Base-by-base conservation (phyloP, 2,329 filamentous ascomycete species). In the Zasmidium angulare region DNA sequence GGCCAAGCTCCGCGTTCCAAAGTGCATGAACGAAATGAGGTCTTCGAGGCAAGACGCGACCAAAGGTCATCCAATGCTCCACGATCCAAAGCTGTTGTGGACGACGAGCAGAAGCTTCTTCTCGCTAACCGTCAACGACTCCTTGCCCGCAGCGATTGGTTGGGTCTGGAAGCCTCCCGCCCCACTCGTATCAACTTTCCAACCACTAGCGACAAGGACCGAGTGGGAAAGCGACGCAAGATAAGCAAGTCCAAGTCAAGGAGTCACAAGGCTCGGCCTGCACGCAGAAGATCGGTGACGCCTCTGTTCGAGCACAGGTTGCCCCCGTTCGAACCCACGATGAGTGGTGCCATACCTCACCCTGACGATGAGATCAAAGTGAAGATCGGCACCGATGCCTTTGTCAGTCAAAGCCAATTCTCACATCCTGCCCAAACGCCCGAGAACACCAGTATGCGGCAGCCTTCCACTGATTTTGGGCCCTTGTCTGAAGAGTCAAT, bases 351-450 rank as follows among this genome's bases (percentile, higher is more conserved):
- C 7, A 47, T 69, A 10, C 46, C 55, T 20, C 14, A 24, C 23
- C 46, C 55, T 20, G n/a, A 24, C 23, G 58, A 68, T 9, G 62
- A 68, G 2, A 65, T 73, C 9, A 50, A 65, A 10, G 63, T 75
- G 59, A 71, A 65, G 54, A 66, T 74, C 29, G 72, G 72, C 22
- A 69, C 66, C 1, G 68, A 69, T 55, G 72, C 72, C 21, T 65
- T 73, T 14, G 67, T 60, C 6, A 73, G 60, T 40, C 69, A 70
- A 49, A 68, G 64, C 6, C 65, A 66, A 20, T 52, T 21, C 17
- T 69, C 68, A 46, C 56, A 53, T 14, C 50, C 21, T 2, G 63
- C 64, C 14, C 60, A 46, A 7, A 58, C 60, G 20, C 59, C 56
- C 7, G 53, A 46, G 0, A 62, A 63, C 14, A 66, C 64, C 26